A percentile compares a stretch with the other conserved stretches of the same genome.
Evolutionary conservation across 441 rosid species (phyloP).

Genomic region (Theobroma grandiflorum): DNA sequence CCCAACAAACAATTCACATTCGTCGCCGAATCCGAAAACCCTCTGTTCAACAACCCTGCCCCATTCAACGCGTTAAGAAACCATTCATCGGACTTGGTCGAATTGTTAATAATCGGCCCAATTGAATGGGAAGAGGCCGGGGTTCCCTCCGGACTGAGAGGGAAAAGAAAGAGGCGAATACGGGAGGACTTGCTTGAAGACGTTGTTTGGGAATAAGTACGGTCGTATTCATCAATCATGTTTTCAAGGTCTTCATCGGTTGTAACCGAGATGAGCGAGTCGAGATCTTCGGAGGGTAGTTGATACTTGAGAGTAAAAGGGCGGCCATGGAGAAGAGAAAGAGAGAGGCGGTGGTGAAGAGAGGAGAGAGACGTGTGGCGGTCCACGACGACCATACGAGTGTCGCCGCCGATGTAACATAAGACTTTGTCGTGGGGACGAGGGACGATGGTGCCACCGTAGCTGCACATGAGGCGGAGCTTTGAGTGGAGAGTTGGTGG

Average conservation of each 20-base stretch:
- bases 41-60: conserved; percentile 63
- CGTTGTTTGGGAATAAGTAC: conserved; percentile 46
- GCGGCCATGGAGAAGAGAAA: conserved; percentile 62
- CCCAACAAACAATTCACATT: conserved; percentile 78
- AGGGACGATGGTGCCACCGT: conserved; percentile 93
- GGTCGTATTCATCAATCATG: conserved; percentile 96
- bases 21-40: conserved; percentile 75
- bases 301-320: conserved; percentile 88
- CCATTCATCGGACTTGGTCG: conserved; percentile 87
- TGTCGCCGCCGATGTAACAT: conserved; percentile 94
- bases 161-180: conserved; percentile 78
- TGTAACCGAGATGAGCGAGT: conserved; percentile 87
- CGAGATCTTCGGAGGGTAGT: conserved; percentile 93
- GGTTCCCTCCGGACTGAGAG: conserved; percentile 58
- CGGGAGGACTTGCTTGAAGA: conserved; percentile 60
- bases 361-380: conserved; percentile 65
- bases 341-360: conserved; percentile 67
- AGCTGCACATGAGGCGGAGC: conserved; percentile 97
- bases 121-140: conserved; percentile 65
- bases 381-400: conserved; percentile 87
- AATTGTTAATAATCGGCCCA: conserved; percentile 70
- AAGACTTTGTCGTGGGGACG: conserved; percentile 94
- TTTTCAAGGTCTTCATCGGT: conserved; percentile 96
- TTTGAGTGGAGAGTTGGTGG: conserved; percentile 53
- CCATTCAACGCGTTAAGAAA: conserved; percentile 82